Evolutionary conservation across 1,139 yeast species (phyloP).

Genomic region (Candida sanyaensis): DNA sequence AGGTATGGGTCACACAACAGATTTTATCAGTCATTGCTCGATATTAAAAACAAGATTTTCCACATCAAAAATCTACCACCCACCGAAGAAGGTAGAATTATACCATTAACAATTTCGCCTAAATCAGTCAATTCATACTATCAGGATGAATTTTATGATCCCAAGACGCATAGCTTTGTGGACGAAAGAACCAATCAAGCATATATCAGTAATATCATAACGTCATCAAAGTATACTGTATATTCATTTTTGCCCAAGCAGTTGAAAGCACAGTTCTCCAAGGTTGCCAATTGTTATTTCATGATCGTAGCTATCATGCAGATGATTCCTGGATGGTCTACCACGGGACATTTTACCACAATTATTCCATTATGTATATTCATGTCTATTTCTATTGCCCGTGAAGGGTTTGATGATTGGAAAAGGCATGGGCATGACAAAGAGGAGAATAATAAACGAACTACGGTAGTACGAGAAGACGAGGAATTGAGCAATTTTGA

Average conservation of each 20-base stretch:
- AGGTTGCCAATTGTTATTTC: slow-evolving; percentile 85
- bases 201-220: slow-evolving; percentile 67
- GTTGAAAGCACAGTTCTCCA: slow-evolving; percentile 85
- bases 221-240: slow-evolving; percentile 84
- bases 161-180: slow-evolving; percentile 32
- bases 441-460: slow-evolving; percentile 71
- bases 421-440: slow-evolving; percentile 83
- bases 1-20: slow-evolving; percentile 16
- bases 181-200: slow-evolving; percentile 73
- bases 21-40: slow-evolving; percentile 18
- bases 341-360: slow-evolving; percentile 96
- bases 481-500: slow-evolving; percentile 30
- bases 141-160: slow-evolving; percentile 30
- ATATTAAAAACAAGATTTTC: slow-evolving; percentile 34
- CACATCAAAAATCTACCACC: slow-evolving; percentile 49
- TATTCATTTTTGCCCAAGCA: slow-evolving; percentile 88
- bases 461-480: slow-evolving; percentile 43
- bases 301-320: slow-evolving; percentile 87
- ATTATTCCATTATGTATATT: slow-evolving; percentile 85
- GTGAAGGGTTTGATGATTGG: slow-evolving; percentile 95
- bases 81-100: slow-evolving; percentile 68
- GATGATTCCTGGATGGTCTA: slow-evolving; percentile 96
- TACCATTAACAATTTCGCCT: slow-evolving; percentile 61
- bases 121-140: slow-evolving; percentile 28
- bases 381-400: slow-evolving; percentile 84